Percentiles rank a stretch among this genome's conserved stretches.
These are phyloP conservation scores for Schizosaccharomyces osmophilus DNA, from an alignment of 805 yeast genomes.

Conservation along the genomic window DNA sequence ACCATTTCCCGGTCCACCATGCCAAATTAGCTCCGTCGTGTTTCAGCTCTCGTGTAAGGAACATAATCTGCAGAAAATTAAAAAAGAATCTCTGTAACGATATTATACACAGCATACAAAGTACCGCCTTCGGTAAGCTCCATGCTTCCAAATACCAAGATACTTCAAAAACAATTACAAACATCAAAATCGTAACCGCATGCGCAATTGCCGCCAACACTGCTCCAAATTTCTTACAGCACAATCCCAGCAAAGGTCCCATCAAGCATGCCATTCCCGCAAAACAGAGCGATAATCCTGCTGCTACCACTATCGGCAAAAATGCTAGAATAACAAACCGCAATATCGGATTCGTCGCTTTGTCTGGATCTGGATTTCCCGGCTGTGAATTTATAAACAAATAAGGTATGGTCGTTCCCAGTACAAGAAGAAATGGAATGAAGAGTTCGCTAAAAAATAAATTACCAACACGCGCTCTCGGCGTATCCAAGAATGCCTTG, in stretches of 20 bases:
- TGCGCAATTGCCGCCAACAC: conserved; percentile 90
- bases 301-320: conserved; percentile 75
- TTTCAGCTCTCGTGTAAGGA: conserved; percentile 87
- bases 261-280: conserved; percentile 81
- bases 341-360: conserved; percentile 30
- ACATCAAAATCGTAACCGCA: conserved; percentile 74
- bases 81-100: conserved; percentile 72
- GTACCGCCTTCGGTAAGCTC: conserved; percentile 60
- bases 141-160: conserved; percentile 95
- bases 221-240: conserved; percentile 93
- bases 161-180: conserved; percentile 69
- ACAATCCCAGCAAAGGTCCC: conserved; percentile 81
- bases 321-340: conserved; percentile 39
- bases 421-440: conserved; percentile 45
- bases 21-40: conserved; percentile 89
- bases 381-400: conserved; percentile 67
- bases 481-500: conserved; percentile 35
- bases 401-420: conserved; percentile 46
- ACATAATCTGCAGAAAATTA: conserved; percentile 52
- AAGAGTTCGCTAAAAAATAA: conserved; percentile 57
- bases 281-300: conserved; percentile 60
- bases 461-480: conserved; percentile 58
- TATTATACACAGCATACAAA: conserved; percentile 64
- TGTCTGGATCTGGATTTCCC: conserved; percentile 29
- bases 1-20: conserved; percentile 99